Conservation (phyloP, 2,329 filamentous ascomycete genomes). For the Diplodia corticola region DNA sequence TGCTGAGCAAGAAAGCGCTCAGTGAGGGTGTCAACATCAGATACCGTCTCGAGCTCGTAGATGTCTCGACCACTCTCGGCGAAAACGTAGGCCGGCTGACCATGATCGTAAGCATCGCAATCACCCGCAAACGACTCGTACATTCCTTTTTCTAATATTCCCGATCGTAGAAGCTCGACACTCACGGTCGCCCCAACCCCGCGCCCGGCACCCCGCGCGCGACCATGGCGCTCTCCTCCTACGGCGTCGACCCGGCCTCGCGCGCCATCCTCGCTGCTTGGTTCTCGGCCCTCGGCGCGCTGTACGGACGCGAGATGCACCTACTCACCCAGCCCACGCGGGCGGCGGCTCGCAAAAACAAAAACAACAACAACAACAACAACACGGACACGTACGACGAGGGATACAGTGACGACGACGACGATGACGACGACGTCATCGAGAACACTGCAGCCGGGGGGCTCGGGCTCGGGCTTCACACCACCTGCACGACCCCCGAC, state of each 20-base stretch:
- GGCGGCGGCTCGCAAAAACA: too few species aligned
- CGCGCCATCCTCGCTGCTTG: constrained; percentile 39
- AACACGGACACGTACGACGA: background rate
- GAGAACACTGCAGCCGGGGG: too few species aligned
- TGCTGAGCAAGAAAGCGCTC: constrained; percentile 31
- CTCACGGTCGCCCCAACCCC: constrained; percentile 33
- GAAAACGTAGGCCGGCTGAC: background rate
- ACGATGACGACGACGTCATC: background rate
- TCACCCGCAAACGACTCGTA: too few species aligned
- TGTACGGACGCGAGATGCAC: constrained; percentile 47
- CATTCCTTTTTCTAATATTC: background rate
- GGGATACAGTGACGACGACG: background rate
- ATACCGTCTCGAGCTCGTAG: constrained; percentile 38
- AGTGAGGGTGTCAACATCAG: constrained; percentile 31
- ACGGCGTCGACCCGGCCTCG: constrained; percentile 25
- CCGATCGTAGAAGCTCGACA: constrained; percentile 35
- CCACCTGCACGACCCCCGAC: constrained; percentile 34
- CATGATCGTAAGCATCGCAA: background rate
- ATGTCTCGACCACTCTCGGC: constrained; percentile 18
- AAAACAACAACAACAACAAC: too few species aligned
- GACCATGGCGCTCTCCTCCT: constrained; percentile 25
- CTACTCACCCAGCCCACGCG: constrained; percentile 28
- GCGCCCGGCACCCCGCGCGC: constrained; percentile 26
- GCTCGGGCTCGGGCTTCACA: too few species aligned
- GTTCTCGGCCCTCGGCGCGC: constrained; percentile 47